phyloP scores from a whole-genome alignment of 495 filamentous ascomycete genomes.

The Talaromyces ruber region DNA sequence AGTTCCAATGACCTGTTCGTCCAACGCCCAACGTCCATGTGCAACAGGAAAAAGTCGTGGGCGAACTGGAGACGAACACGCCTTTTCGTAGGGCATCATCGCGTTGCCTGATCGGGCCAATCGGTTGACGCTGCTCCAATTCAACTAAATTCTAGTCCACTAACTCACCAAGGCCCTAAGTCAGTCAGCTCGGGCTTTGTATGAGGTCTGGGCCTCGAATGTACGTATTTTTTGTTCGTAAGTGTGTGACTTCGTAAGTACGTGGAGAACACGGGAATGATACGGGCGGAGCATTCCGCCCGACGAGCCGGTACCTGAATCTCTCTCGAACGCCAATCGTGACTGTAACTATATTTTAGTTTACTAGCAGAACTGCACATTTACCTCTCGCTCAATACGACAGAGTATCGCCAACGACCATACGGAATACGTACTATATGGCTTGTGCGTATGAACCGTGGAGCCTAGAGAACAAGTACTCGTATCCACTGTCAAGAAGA shows the following conservation, averaged over 20 bases:
- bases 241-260: neutral
- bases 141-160: neutral
- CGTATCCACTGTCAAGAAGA: neutral
- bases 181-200: neutral
- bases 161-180: neutral
- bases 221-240: neutral
- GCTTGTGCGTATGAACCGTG: neutral
- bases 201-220: neutral
- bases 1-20: neutral
- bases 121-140: neutral
- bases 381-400: no score
- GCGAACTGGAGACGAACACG: neutral
- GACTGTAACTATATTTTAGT: neutral
- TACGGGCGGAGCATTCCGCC: neutral
- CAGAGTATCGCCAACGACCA: neutral
- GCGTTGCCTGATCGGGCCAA: neutral
- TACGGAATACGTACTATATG: neutral
- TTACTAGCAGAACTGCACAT: no score
- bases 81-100: neutral
- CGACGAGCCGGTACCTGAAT: slow-evolving; percentile 1
- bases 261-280: neutral
- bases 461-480: neutral
- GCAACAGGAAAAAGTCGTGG: neutral
- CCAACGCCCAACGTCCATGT: neutral
- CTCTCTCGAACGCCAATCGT: neutral